phyloP scores from a whole-genome alignment of 345 rosid genomes.

The Melaleuca alternifolia region DNA sequence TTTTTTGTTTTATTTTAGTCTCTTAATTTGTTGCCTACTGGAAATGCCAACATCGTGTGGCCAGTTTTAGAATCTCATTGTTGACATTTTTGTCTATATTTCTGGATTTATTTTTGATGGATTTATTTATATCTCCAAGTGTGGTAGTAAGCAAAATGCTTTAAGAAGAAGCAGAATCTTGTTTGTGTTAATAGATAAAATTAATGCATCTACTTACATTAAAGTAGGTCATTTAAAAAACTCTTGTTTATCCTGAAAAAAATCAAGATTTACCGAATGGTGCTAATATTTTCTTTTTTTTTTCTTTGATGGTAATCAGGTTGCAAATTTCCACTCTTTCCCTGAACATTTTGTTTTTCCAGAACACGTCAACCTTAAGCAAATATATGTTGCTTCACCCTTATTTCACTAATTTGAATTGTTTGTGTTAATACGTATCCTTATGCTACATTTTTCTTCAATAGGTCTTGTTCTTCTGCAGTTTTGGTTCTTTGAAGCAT shows the following conservation, averaged over 20 bases:
- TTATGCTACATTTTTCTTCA: not conserved
- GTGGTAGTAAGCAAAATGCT: too few relatives aligned
- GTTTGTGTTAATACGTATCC: not conserved
- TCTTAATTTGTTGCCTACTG: too few relatives aligned
- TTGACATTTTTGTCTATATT: too few relatives aligned
- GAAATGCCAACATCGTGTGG: too few relatives aligned
- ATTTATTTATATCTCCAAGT: too few relatives aligned
- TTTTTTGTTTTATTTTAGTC: too few relatives aligned
- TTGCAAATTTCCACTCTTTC: slow-evolving; percentile 90
- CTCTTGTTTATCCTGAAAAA: not conserved
- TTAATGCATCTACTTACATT: not conserved
- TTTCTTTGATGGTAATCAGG: slow-evolving; percentile 25
- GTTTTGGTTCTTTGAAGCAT: too few relatives aligned
- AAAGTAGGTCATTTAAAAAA: not conserved
- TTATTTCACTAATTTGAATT: not conserved
- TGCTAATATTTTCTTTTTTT: not conserved
- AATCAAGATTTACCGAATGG: not conserved
- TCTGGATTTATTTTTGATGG: too few relatives aligned
- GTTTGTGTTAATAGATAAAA: not conserved
- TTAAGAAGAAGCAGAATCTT: not conserved
- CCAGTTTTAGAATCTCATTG: too few relatives aligned
- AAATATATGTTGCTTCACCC: slow-evolving; percentile 31
- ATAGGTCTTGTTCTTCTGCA: too few relatives aligned
- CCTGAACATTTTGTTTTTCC: slow-evolving; percentile 76
- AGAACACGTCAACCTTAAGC: slow-evolving; percentile 55